Evolutionary conservation across 2,329 filamentous ascomycete genomes (phyloP), one percentile per base, ranked within the genome.

Genomic region (Nigrospora sphaerica): DNA sequence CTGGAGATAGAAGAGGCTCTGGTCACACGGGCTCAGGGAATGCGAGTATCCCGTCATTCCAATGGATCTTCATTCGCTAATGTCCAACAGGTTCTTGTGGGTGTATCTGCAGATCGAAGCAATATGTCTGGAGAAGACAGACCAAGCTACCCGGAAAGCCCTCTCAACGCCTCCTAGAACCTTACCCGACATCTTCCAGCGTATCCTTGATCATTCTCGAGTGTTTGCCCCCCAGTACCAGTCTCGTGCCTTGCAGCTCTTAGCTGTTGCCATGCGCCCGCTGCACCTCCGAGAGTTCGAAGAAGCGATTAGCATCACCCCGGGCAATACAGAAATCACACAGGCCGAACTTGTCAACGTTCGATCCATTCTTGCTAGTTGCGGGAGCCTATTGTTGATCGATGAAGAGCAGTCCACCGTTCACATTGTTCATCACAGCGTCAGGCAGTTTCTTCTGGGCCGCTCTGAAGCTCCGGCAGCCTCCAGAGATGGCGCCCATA

Each of bases 271-370:
- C 12, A 43, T 35, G 1, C 57, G 61, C 9, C 60, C 64, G 0
- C 46, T 72, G 9, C 62, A 58, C 0, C 49, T 42, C 0, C 54
- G 63, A 0, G 62, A 72, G 42, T 52, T 73, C 40, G 56, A 59
- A 16, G 68, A 71, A 55, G 65, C 66, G 6, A 42, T 69, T 0
- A 68, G 66, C 13, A 63, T 73, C 0, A 46, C 48, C 2, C 58
- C 61, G 6, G 64, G 66, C 2, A 50, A 66, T 12, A 42, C 51
- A 0, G 31, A 32, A 46, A 59, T 13, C 51, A 51, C 0, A 32
- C 35, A 17, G 49, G 39, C 18, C 46, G 56, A 32, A 2, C 19
- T 62, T 13, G 63, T 61, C 17, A 47, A 63, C 14, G 50, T 66
- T 0, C 46, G 54, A 28, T 43, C 50, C 0, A 45, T 51, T 2